Base-by-base conservation (phyloP, 305 asterid genomes). In the Ajuga reptans region DNA sequence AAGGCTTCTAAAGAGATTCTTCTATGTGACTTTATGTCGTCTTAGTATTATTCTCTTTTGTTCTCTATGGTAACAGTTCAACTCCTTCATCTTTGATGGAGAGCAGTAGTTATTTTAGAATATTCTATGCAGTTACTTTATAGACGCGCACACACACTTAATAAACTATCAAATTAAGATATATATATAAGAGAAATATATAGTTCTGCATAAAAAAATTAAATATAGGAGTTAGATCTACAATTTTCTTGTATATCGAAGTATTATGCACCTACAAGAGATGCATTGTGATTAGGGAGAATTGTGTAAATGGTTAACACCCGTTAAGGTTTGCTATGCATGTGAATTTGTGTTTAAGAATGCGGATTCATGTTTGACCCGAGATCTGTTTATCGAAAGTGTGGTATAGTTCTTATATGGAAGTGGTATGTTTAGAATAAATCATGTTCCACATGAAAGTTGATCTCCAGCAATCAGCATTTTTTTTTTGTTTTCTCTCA, bases 401-500 rank as follows among this genome's bases (percentile, higher is more conserved):
- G 49, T 27, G 31, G 61, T 53, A 31, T 43, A 58, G 58, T 64
- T 64, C 51, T 50, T 31, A 31, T 31, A 31, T 31, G 36, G 6
- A 31, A 31, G 36, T 31, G 7, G 21, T 59, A 21, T 45, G 9
- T 57, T 67, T 5, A n/a, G 3, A 50, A 49, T 57, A 46, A 24
- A 60, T 47, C 46, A 43, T 29, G 46, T 18, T 66, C 14, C 43
- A 27, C 33, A 16, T 62, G 64, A 34, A 72, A 49, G 17, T 46
- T 52, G 45, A 17, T 24, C 73, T 51, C 46, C 43, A 24, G 58
- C 60, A 54, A 58, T 68, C 59, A 9, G 4, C 43, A 21, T 21
- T 21, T 21, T 21, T 21, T 18, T 43, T 4, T 57, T 43, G 59
- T 68, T 73, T 69, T 12, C 42, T 80, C 58, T 72, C 78, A 72